Percentiles rank a stretch among this genome's conserved stretches.
Evolutionary conservation across 352 stramenopile genomes (phyloP).

Genomic region (Phytophthora rubi): DNA sequence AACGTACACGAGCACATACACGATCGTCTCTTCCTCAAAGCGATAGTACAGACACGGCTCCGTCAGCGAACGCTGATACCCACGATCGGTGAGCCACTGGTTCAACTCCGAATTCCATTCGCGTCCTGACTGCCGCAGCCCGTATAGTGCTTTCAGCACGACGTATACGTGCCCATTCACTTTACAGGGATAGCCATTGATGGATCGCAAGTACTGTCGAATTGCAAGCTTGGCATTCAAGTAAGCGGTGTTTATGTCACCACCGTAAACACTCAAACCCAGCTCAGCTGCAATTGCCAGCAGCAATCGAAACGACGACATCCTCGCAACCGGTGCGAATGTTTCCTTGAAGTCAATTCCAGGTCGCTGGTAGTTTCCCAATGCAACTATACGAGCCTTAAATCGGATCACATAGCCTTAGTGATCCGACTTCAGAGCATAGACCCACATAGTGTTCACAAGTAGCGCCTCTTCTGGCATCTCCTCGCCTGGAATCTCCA

Average conservation of each 20-base stretch:
- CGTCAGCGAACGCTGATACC: slow-evolving; percentile 3
- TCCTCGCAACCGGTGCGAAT: too few relatives aligned
- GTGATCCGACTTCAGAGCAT: background rate
- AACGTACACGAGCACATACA: slow-evolving; percentile 7
- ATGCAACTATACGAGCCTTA: background rate
- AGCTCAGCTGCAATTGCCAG: too few relatives aligned
- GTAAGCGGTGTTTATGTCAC: too few relatives aligned
- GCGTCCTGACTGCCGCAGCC: background rate
- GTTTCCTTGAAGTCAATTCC: too few relatives aligned
- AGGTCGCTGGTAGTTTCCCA: too few relatives aligned
- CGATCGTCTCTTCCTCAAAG: slow-evolving; percentile 7
- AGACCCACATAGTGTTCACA: background rate
- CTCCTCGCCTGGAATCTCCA: slow-evolving; percentile 4
- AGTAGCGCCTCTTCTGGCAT: background rate
- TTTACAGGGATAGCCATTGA: too few relatives aligned
- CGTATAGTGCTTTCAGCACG: too few relatives aligned
- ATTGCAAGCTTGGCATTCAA: background rate
- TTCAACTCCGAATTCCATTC: slow-evolving; percentile 6
- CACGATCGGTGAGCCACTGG: slow-evolving; percentile 5
- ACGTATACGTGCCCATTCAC: too few relatives aligned
- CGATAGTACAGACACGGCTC: slow-evolving; percentile 15
- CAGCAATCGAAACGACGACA: too few relatives aligned
- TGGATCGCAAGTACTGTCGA: too few relatives aligned
- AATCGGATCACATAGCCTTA: background rate
- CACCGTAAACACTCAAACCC: too few relatives aligned